phyloP scores from a whole-genome alignment of 495 filamentous ascomycete species.

The Trichoderma reesei region DNA sequence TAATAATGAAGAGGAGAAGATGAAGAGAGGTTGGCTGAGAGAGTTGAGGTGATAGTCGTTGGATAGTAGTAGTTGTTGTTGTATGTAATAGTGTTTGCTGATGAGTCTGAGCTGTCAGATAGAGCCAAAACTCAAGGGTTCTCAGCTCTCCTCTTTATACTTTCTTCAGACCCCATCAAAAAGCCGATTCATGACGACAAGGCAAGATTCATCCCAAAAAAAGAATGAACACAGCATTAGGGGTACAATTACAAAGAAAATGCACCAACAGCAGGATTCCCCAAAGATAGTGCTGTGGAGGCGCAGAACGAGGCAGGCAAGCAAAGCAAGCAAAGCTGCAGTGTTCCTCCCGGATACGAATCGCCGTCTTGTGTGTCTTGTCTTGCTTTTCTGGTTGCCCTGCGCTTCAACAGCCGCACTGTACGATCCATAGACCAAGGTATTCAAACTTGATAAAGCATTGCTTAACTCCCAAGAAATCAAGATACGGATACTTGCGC shows the following conservation, averaged over 20 bases:
- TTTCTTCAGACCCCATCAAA: background rate
- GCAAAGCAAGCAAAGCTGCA: no score
- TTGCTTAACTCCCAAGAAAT: no score
- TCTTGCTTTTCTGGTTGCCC: background rate
- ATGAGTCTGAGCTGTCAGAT: no score
- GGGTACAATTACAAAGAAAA: background rate
- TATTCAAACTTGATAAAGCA: no score
- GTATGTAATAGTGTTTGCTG: background rate
- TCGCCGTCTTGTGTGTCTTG: no score
- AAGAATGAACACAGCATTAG: background rate
- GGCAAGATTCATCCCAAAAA: background rate
- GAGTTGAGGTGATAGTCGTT: background rate
- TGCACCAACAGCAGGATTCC: background rate
- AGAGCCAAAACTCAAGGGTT: background rate
- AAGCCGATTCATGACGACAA: no score
- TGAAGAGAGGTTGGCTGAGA: background rate
- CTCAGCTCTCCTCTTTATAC: background rate
- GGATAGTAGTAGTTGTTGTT: background rate
- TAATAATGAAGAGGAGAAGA: background rate
- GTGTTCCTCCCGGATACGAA: constrained; percentile 9
- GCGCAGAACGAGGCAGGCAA: no score
- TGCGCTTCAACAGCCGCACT: background rate
- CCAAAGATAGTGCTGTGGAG: constrained; percentile 3
- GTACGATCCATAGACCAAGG: no score
- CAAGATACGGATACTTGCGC: no score